Percentiles rank a stretch among this genome's conserved stretches.
phyloP scores from a whole-genome alignment of 2,329 filamentous ascomycete species.

The Colletotrichum musicola region DNA sequence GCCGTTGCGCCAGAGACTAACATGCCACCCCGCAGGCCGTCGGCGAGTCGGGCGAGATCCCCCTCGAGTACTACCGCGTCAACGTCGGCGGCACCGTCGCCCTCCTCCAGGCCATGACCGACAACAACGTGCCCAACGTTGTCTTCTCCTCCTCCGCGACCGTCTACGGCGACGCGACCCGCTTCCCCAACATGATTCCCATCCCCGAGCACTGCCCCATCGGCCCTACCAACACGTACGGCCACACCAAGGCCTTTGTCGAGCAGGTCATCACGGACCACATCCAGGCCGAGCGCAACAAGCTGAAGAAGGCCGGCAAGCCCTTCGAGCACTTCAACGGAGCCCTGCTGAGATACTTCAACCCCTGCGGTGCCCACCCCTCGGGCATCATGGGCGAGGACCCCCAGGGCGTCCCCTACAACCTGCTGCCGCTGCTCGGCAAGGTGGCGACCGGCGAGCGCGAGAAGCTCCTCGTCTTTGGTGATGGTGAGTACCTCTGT shows the following conservation, averaged over 20 bases:
- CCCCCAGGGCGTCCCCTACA: slow-evolving; percentile 94
- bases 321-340: slow-evolving; percentile 88
- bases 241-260: slow-evolving; percentile 93
- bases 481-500: slow-evolving; percentile 75
- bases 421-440: slow-evolving; percentile 91
- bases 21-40: slow-evolving; percentile 75
- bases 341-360: slow-evolving; percentile 95
- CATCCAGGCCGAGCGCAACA: slow-evolving; percentile 87
- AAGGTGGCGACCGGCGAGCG: slow-evolving; percentile 96
- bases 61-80: slow-evolving; percentile 97
- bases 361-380: slow-evolving; percentile 94
- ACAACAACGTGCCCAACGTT: slow-evolving; percentile 93
- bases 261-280: slow-evolving; percentile 94
- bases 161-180: slow-evolving; percentile 97
- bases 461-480: slow-evolving; percentile 94
- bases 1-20: background rate
- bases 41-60: slow-evolving; percentile 92
- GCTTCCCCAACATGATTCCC: slow-evolving; percentile 97
- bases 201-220: slow-evolving; percentile 98
- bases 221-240: slow-evolving; percentile 97
- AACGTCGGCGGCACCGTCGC: slow-evolving; percentile 94
- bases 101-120: slow-evolving; percentile 87
- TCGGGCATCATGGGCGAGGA: slow-evolving; percentile 98
- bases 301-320: slow-evolving; percentile 83
- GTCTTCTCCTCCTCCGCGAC: slow-evolving; percentile 99